Evolutionary conservation across 208 protist species (phyloP), one percentile per base, ranked within the genome.

Genomic region (Lotmaria passim): DNA sequence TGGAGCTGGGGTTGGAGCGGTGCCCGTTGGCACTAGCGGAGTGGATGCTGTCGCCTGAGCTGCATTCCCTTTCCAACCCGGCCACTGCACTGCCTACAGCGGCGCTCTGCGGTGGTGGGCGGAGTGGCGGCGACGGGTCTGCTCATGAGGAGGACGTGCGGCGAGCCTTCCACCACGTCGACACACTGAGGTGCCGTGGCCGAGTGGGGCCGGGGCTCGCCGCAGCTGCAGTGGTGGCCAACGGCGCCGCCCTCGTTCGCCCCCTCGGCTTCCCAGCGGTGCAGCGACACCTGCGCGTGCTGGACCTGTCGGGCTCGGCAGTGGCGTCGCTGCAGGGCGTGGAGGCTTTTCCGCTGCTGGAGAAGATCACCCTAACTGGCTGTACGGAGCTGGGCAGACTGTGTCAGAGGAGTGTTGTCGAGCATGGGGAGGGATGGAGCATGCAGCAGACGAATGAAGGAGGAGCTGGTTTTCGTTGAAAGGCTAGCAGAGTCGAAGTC

Each of bases 1-100:
- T 87, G 30, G 85, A 91, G 38, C 67, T 91, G 51, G 39, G 26
- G 26, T 26, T 69, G 24, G 70, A 69, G 53, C 44, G 61, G 36
- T 59, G 46, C 53, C 50, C 50, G 6, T 2, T 63, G 3, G 43
- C 31, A 15, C 31, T 69, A 21, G 50, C 44, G 47, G 59, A 62
- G 38, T 73, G 56, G 66, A 30, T 73, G 34, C 56, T 64, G 17
- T 41, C 56, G 17, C 56, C 56, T 3, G 66, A 63, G 24, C 30
- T 36, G 2, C 38, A 61, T 2, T 38, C 56, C 50, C 6, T 4
- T 28, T 10, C 12, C 10, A 28, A 7, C 11, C 43, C 10, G 24
- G 23, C 47, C 5, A 6, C 47, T 30, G 47, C 21, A 4, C 10
- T n/a, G n/a, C n/a, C n/a, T n/a, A n/a, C n/a, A n/a, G n/a, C n/a